Evolutionary conservation across 129 eudicot genomes (phyloP).

Genomic region (Helianthus tuberosus): DNA sequence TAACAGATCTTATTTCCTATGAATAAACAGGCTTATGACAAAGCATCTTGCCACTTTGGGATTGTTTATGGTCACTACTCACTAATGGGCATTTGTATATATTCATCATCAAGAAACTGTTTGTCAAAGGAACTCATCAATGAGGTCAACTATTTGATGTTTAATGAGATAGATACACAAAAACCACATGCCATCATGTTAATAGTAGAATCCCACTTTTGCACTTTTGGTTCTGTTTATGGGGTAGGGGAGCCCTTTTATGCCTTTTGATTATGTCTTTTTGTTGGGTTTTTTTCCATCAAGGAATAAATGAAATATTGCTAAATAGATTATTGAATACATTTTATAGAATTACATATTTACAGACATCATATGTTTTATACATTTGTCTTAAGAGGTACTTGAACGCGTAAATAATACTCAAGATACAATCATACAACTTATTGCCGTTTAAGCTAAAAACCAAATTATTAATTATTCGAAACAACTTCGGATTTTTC

Average conservation of each 20-base stretch:
- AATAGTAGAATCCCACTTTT: conserved; percentile 28
- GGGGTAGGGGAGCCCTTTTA: background rate
- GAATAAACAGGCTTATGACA: conserved; percentile 27
- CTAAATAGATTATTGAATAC: background rate
- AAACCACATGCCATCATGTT: conserved; percentile 13
- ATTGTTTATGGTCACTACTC: conserved; percentile 15
- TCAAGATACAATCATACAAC: too few species aligned
- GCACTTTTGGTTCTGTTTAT: conserved; percentile 18
- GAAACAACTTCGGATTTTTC: too few species aligned
- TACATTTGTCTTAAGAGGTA: too few species aligned
- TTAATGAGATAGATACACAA: conserved; percentile 9
- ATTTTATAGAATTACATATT: background rate
- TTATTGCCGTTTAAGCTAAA: too few species aligned
- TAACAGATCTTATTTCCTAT: conserved; percentile 6
- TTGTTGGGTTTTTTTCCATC: background rate
- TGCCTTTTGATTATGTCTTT: conserved; percentile 1
- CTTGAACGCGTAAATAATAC: too few species aligned
- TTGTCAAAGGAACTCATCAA: conserved; percentile 21
- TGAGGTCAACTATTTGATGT: conserved; percentile 7
- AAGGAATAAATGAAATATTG: background rate
- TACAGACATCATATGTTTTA: background rate
- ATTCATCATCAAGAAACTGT: conserved; percentile 20
- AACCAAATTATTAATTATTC: too few species aligned
- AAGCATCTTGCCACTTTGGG: conserved; percentile 17
- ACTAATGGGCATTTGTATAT: conserved; percentile 24